Conservation (phyloP, 2,329 filamentous ascomycete species). For the Colletotrichum scovillei region DNA sequence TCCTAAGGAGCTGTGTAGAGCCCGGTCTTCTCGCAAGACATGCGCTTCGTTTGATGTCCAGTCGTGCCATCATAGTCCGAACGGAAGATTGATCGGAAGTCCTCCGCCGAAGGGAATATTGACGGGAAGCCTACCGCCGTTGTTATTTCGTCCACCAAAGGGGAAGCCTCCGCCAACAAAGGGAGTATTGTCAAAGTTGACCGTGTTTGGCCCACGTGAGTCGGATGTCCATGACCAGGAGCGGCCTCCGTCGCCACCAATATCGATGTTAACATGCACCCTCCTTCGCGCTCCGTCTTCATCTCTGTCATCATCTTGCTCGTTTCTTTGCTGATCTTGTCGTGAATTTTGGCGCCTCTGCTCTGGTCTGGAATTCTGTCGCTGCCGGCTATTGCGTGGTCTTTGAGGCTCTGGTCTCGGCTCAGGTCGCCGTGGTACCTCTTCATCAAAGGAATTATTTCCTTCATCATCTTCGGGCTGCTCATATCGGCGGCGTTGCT, state of each 20-base stretch:
- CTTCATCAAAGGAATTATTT: constrained; percentile 24
- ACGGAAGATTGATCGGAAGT: constrained; percentile 23
- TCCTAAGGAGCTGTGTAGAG: not conserved
- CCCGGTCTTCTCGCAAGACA: not conserved
- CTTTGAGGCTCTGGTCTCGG: not conserved
- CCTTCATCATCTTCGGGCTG: not conserved
- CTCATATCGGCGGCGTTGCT: not conserved
- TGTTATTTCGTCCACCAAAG: constrained; percentile 13
- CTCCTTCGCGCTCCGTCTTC: not conserved
- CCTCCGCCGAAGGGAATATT: constrained; percentile 19
- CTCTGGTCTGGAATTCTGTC: constrained; percentile 7
- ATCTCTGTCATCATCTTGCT: not conserved
- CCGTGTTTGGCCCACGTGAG: not conserved
- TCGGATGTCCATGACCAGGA: constrained; percentile 22
- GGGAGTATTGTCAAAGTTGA: constrained; percentile 21
- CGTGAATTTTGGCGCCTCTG: constrained; percentile 1
- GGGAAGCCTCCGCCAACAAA: constrained; percentile 12
- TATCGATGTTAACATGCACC: constrained; percentile 27
- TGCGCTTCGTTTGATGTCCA: not conserved
- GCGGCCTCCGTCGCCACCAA: constrained; percentile 13
- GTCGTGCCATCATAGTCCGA: constrained; percentile 6
- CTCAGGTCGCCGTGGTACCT: constrained; percentile 3
- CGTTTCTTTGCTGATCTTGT: constrained; percentile 1
- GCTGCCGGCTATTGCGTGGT: constrained; percentile 1
- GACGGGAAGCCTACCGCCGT: constrained; percentile 17